Base-by-base conservation (phyloP, 2,329 filamentous ascomycete species). In the Reticulascus tulasneorum region DNA sequence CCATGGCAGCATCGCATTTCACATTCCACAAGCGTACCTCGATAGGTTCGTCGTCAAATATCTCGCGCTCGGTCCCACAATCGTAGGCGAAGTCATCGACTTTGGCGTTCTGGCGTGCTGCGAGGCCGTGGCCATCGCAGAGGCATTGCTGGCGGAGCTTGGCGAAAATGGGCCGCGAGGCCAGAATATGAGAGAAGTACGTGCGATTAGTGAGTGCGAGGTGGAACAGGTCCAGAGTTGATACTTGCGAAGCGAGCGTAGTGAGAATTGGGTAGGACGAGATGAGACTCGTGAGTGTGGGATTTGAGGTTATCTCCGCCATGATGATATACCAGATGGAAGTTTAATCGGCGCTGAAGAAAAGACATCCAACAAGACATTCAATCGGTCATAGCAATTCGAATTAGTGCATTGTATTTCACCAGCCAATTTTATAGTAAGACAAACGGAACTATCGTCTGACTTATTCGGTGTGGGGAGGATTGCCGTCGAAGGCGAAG, bases 51-150 rank as follows among this genome's bases (percentile, higher is more conserved):
- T 41, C 39, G 1, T 15, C 22, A 11, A 21, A 6, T 15, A 31
- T n/a, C 23, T 8, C 12, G 18, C 23, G 33, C 25, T 19, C 7
- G 6, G 15, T 13, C n/a, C n/a, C n/a, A n/a, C n/a, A n/a, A n/a
- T n/a, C n/a, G n/a, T n/a, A n/a, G n/a, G n/a, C n/a, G n/a, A n/a
- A n/a, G n/a, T n/a, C n/a, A n/a, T n/a, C n/a, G n/a, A n/a, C n/a
- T n/a, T n/a, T n/a, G 25, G 33, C 31, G 25, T 17, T 20, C 7
- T 38, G 41, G 23, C 41, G 37, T 5, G 6, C 10, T 11, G 25
- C 15, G 1, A 44, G 29, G 25, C 44, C 44, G 9, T 25, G 44
- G 2, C 44, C 37, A 25, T 44, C 41, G 25, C 44, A 46, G 17
- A 35, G 27, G 15, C 33, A 34, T 15, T 23, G 30, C 4, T 35